Conservation (phyloP, 164 flowering plant genomes). For the Euptelea pleiosperma region DNA sequence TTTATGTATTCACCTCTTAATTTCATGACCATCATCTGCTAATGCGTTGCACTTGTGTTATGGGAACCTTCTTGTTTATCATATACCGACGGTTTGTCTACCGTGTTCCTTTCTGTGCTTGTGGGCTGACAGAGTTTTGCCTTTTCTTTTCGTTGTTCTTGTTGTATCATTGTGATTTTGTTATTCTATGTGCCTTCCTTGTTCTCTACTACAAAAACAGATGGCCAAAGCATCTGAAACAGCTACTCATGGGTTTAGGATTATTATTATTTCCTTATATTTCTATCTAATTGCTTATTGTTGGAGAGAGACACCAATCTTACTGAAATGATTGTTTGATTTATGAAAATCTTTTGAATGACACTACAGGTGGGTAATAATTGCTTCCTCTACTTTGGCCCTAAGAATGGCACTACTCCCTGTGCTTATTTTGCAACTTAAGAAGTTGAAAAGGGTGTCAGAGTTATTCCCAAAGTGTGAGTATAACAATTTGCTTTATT, state of each 20-base stretch:
- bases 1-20: too few species aligned
- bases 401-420: conserved; percentile 63
- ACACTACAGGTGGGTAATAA: conserved; percentile 67
- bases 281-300: too few species aligned
- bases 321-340: too few species aligned
- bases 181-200: neutral
- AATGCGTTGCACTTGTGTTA: too few species aligned
- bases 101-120: neutral
- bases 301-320: too few species aligned
- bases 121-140: neutral
- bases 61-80: too few species aligned
- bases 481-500: conserved; percentile 15
- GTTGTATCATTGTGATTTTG: neutral
- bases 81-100: neutral
- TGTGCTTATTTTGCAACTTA: conserved; percentile 50
- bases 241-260: neutral
- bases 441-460: conserved; percentile 52
- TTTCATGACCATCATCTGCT: too few species aligned
- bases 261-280: too few species aligned
- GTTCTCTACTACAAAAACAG: neutral
- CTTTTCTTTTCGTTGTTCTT: neutral
- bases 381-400: conserved; percentile 72
- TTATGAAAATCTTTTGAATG: conserved; percentile 16
- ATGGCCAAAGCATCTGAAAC: neutral
- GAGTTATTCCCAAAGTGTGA: conserved; percentile 72